Base-by-base conservation (phyloP, 2,329 filamentous ascomycete genomes). In the Tolypocladium capitatum region DNA sequence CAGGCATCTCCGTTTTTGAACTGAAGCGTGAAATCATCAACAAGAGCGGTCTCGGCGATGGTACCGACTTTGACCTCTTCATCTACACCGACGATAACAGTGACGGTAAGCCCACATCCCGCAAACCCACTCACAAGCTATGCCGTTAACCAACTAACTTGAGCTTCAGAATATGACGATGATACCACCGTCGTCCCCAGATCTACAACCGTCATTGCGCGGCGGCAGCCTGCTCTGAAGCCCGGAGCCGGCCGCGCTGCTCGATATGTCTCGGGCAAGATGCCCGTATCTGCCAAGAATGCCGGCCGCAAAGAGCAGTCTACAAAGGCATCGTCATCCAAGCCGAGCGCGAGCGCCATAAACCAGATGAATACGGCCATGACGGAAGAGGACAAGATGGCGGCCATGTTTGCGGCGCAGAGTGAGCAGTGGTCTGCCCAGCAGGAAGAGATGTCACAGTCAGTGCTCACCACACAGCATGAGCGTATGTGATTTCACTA, bases 11-110 rank as follows among this genome's bases (percentile, higher is more conserved):
- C 52, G 92, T 97, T 54, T 98, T 97, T 70, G 94, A 98, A 65
- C 76, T 98, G 63, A 98, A 98, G 73, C 86, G 91, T 72, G 92
- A 97, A 70, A 98, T 98, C 62, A 98, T 98, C 72, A 82, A 79
- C 66, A 86, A 91, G 67, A 94, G 88, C 67, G 88, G 87, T 52
- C 78, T 98, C 56, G 92, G 92, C 57, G 91, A 97, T 68, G 92
- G 92, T 52, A 88, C 86, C 55, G 92, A 98, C 65, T 96, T 97
- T 65, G 91, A 98, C 67, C 79, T 98, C 47, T 83, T 87, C 55
- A 94, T 98, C 56, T 95, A 89, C 68, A 86, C 88, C 53, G 88
- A 95, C 63, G 90, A 97, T 66, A 85, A 82, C 55, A 86, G 81
- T 63, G 88, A 95, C 78, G 86, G 88, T 92, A 75, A 74, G 13